These are phyloP conservation scores for Edaphochlamys debaryana DNA, from an alignment of 139 green algal species.

Conservation along the genomic window DNA sequence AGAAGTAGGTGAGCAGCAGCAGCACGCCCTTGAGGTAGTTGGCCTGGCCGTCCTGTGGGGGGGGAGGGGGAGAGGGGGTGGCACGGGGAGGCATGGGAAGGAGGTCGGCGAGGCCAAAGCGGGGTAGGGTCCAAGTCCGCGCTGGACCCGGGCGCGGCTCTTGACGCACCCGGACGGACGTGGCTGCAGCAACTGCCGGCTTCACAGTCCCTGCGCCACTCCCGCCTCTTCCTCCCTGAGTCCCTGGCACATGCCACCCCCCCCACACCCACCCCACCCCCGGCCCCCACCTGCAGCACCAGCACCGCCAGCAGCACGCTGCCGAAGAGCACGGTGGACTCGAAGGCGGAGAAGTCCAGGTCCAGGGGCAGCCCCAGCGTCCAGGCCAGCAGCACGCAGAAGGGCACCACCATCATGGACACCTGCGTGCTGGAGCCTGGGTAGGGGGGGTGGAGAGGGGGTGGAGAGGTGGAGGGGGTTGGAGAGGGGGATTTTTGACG, in stretches of 20 bases:
- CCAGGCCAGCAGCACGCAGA: conserved; percentile 82
- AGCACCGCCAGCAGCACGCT: conserved; percentile 68
- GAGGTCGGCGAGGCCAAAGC: background rate
- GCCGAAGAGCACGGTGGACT: conserved; percentile 72
- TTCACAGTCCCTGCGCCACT: too few species aligned
- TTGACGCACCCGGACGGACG: background rate
- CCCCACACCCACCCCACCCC: background rate
- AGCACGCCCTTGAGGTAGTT: conserved; percentile 85
- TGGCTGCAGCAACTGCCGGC: too few species aligned
- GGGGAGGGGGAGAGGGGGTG: background rate
- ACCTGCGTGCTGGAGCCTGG: conserved; percentile 73
- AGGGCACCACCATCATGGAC: conserved; percentile 74
- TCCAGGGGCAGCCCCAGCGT: conserved; percentile 72
- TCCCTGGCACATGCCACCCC: background rate
- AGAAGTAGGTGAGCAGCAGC: conserved; percentile 77
- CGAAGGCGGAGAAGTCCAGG: conserved; percentile 77
- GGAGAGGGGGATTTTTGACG: too few species aligned
- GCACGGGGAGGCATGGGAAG: background rate
- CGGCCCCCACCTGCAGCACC: conserved; percentile 43
- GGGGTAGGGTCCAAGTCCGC: background rate
- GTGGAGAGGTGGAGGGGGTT: background rate
- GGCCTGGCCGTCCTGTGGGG: conserved; percentile 67
- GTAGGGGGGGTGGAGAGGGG: background rate
- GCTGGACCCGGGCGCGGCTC: too few species aligned
- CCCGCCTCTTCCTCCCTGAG: too few species aligned